A percentile compares a stretch with the other conserved stretches of the same genome.
Conservation (phyloP, 176 grass and related monocot genomes). For the Triticum timopheevii region DNA sequence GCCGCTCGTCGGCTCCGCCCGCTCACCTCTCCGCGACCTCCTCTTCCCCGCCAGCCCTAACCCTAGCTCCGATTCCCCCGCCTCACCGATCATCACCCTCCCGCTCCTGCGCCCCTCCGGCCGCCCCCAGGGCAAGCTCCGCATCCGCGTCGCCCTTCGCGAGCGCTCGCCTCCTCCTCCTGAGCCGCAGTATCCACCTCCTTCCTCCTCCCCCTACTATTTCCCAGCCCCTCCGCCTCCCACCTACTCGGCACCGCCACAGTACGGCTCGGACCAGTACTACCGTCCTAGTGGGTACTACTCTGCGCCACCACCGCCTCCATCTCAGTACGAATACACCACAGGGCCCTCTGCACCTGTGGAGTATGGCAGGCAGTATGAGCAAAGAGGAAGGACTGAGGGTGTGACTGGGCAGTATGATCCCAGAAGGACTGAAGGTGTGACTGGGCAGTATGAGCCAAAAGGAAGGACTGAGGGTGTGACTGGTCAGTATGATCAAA, state of each 20-base stretch:
- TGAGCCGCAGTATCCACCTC: slow-evolving; percentile 67
- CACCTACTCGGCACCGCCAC: slow-evolving; percentile 51
- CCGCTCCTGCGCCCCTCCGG: slow-evolving; percentile 81
- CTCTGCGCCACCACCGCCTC: slow-evolving; percentile 35
- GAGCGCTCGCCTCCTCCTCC: slow-evolving; percentile 57
- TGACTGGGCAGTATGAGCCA: slow-evolving; percentile 40
- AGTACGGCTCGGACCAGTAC: slow-evolving; percentile 54
- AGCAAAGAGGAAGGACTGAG: slow-evolving; percentile 17
- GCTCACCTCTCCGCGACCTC: slow-evolving; percentile 63
- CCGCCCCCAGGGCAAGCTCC: slow-evolving; percentile 83
- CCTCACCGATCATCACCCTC: slow-evolving; percentile 52
- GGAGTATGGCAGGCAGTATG: slow-evolving; percentile 64
- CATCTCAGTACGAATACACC: slow-evolving; percentile 43
- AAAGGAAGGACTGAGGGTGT: neutral
- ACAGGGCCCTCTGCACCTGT: slow-evolving; percentile 66
- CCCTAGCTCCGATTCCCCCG: slow-evolving; percentile 39
- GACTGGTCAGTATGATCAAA: slow-evolving; percentile 42
- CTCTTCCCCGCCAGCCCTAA: slow-evolving; percentile 49
- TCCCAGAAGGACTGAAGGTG: neutral
- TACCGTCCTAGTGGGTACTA: slow-evolving; percentile 50
- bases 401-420: slow-evolving; percentile 33
- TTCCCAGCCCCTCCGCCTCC: slow-evolving; percentile 56
- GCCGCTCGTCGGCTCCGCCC: slow-evolving; percentile 80
- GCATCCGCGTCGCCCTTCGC: slow-evolving; percentile 66
- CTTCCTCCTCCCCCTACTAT: slow-evolving; percentile 53